Percentiles rank a stretch among this genome's conserved stretches.
These are phyloP conservation scores for Mucor racemosus DNA, from an alignment of 371 early-diverging fungal species.

Conservation along the genomic window DNA sequence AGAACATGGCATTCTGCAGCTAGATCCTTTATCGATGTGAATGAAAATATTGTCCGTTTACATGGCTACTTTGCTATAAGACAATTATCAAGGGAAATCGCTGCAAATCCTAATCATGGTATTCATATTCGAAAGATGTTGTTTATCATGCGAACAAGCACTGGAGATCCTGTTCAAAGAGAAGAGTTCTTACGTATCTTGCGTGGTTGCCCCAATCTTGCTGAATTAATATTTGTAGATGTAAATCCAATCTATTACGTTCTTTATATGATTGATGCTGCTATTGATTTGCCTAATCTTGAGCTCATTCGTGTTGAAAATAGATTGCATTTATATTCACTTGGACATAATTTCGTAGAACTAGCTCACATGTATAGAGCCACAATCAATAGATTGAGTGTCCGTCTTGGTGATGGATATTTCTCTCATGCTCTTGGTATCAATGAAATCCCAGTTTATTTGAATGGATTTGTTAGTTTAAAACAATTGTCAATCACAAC, in stretches of 20 bases:
- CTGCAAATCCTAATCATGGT: not conserved
- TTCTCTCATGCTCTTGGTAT: not conserved
- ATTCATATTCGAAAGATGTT: not conserved
- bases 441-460: not conserved
- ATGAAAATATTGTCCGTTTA: not conserved
- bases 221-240: not conserved
- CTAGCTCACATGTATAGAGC: not conserved
- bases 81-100: not conserved
- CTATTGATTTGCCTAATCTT: not conserved
- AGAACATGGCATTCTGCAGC: not conserved
- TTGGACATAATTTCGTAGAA: not conserved
- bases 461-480: not conserved
- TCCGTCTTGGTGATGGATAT: not conserved
- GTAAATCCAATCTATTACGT: not conserved
- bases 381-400: not conserved
- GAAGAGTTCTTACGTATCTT: too few species aligned
- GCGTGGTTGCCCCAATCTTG: not conserved
- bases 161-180: not conserved
- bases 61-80: not conserved
- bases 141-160: not conserved
- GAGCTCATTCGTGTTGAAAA: not conserved
- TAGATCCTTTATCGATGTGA: not conserved
- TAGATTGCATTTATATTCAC: not conserved
- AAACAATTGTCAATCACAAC: not conserved
- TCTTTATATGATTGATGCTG: not conserved